A percentile compares a stretch with the other conserved stretches of the same genome.
phyloP scores from a whole-genome alignment of 129 eudicot genomes.

The Flaveria sonorensis region DNA sequence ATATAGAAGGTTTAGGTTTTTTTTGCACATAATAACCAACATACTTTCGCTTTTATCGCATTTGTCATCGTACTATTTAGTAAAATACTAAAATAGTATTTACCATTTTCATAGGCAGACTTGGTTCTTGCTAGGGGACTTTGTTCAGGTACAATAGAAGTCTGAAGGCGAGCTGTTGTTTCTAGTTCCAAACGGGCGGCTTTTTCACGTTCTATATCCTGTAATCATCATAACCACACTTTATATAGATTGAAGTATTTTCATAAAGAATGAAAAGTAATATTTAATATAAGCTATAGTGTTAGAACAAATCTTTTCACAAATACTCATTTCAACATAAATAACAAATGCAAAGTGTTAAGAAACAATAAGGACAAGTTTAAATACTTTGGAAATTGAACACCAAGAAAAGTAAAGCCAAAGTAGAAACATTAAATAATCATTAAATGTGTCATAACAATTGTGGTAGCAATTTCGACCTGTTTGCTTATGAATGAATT shows the following conservation, averaged over 20 bases:
- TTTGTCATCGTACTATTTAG: neutral
- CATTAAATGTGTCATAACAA: neutral
- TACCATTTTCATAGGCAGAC: conserved; percentile 73
- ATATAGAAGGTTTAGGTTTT: neutral
- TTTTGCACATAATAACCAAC: neutral
- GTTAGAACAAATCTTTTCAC: neutral
- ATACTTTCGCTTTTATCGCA: neutral
- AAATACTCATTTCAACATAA: neutral
- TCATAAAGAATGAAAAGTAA: neutral
- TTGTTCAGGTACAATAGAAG: conserved; percentile 60
- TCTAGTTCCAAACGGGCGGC: conserved; percentile 81
- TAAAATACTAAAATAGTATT: neutral
- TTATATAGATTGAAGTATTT: conserved; percentile 20
- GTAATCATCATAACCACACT: conserved; percentile 15
- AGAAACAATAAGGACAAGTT: neutral
- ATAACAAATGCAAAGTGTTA: neutral
- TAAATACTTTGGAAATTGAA: neutral
- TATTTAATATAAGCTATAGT: neutral
- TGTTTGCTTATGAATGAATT: neutral
- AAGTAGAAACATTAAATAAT: neutral
- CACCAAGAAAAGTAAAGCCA: neutral
- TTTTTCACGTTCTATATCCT: conserved; percentile 88
- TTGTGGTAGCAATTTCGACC: conserved; percentile 4
- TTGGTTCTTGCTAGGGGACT: conserved; percentile 56
- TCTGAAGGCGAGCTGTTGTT: conserved; percentile 58